Conservation (phyloP, 2,329 filamentous ascomycete genomes). For the Penicillium frequentans region DNA sequence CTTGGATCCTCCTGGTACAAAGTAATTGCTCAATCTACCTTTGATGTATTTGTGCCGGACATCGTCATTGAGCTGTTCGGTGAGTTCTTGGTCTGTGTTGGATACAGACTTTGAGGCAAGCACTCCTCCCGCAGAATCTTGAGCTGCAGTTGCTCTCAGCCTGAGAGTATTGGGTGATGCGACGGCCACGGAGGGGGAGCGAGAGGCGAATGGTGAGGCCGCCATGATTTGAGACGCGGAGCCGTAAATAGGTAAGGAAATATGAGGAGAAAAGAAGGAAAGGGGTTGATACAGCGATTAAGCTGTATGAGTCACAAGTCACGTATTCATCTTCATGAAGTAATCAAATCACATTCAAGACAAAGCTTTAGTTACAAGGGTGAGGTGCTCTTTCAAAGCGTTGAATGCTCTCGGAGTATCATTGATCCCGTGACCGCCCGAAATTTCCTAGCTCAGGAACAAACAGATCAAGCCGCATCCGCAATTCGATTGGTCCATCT, state of each 20-base stretch:
- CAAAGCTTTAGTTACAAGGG: background rate
- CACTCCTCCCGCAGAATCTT: slow-evolving; percentile 20
- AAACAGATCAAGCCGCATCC: background rate
- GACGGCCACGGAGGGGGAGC: slow-evolving; percentile 36
- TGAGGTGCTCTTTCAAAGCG: background rate
- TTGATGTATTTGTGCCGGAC: slow-evolving; percentile 89
- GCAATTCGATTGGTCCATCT: background rate
- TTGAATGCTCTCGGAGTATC: slow-evolving; percentile 24
- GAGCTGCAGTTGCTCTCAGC: slow-evolving; percentile 36
- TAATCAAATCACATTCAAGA: background rate
- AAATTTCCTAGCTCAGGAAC: slow-evolving; percentile 29
- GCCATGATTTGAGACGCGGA: slow-evolving; percentile 32
- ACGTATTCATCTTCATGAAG: background rate
- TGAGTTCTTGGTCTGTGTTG: slow-evolving; percentile 42
- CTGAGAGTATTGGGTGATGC: slow-evolving; percentile 33
- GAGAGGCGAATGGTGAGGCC: slow-evolving; percentile 44
- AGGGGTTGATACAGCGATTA: background rate
- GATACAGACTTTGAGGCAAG: slow-evolving; percentile 16
- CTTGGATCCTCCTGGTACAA: background rate
- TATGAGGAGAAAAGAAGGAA: background rate
- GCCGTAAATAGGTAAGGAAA: background rate
- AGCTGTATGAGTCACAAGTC: background rate
- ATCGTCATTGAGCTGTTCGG: slow-evolving; percentile 79
- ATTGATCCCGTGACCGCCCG: slow-evolving; percentile 30
- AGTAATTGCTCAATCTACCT: slow-evolving; percentile 50